Conservation (phyloP, 2,329 filamentous ascomycete species). For the Akanthomyces dipterigenus region DNA sequence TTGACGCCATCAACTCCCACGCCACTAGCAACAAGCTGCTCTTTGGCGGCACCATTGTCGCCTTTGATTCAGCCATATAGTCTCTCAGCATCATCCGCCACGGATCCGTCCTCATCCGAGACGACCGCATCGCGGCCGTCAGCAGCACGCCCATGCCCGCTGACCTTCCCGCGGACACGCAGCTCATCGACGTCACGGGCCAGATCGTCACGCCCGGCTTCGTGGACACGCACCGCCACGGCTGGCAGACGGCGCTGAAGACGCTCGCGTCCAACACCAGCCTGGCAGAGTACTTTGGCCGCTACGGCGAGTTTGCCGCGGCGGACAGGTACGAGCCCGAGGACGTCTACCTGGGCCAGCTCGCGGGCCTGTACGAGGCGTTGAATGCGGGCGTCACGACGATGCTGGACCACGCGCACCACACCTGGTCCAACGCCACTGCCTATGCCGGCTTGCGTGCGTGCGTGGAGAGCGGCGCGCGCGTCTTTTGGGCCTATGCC, state of each 20-base stretch:
- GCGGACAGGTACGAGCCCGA: conserved; percentile 23
- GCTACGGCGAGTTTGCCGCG: conserved; percentile 16
- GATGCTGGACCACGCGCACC: conserved; percentile 5
- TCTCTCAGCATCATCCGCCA: conserved; percentile 31
- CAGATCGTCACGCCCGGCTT: conserved; percentile 51
- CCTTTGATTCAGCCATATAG: conserved; percentile 28
- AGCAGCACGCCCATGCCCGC: background rate
- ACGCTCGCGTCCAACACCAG: conserved; percentile 46
- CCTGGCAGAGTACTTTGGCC: conserved; percentile 38
- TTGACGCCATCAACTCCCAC: no score
- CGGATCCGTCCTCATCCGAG: conserved; percentile 32
- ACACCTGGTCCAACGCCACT: conserved; percentile 15
- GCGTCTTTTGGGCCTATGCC: conserved; percentile 40
- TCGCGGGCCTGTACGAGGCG: conserved; percentile 3
- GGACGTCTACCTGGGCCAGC: conserved; percentile 3
- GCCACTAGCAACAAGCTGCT: conserved; percentile 17
- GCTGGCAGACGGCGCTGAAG: conserved; percentile 50
- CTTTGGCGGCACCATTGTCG: conserved; percentile 33
- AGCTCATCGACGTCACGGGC: conserved; percentile 40
- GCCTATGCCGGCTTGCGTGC: conserved; percentile 39
- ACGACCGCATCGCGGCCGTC: background rate
- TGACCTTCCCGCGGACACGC: conserved; percentile 6
- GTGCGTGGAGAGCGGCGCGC: conserved; percentile 39
- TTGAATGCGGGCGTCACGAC: conserved; percentile 4
- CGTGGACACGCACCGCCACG: conserved; percentile 49